Evolutionary conservation across 768 basidiomycete species (phyloP).

Genomic region (Strobilomyces dryophilus): DNA sequence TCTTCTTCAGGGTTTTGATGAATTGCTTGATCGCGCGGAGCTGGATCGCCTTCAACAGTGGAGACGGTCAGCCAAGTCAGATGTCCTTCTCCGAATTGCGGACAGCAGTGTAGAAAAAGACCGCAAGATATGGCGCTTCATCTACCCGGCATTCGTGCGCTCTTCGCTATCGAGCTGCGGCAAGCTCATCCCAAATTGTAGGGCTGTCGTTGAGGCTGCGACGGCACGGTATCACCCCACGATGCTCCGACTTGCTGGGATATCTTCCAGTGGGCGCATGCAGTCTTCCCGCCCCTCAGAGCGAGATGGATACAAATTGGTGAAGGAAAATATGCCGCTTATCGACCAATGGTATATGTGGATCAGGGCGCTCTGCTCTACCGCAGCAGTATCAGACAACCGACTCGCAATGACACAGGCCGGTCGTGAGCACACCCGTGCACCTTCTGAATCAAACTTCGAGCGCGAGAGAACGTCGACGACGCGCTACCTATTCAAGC

Average conservation of each 20-base stretch:
- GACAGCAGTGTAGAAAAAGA: slow-evolving; percentile 69
- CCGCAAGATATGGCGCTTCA: slow-evolving; percentile 67
- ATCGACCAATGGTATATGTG: slow-evolving; percentile 82
- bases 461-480: slow-evolving; percentile 82
- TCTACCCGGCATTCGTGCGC: slow-evolving; percentile 64
- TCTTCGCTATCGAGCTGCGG: slow-evolving; percentile 48
- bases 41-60: slow-evolving; percentile 62
- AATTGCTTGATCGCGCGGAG: slow-evolving; percentile 60
- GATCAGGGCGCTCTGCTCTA: slow-evolving; percentile 84
- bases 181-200: slow-evolving; percentile 45
- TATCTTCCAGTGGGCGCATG: slow-evolving; percentile 46
- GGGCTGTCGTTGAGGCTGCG: slow-evolving; percentile 65
- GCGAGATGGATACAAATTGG: slow-evolving; percentile 47
- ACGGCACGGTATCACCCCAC: slow-evolving; percentile 66
- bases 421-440: slow-evolving; percentile 65
- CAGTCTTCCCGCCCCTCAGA: slow-evolving; percentile 43
- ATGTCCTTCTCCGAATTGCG: slow-evolving; percentile 62
- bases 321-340: slow-evolving; percentile 53
- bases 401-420: slow-evolving; percentile 50
- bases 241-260: slow-evolving; percentile 70
- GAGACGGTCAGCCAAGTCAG: slow-evolving; percentile 51
- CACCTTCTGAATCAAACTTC: slow-evolving; percentile 67
- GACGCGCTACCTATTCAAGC: slow-evolving; percentile 77
- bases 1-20: slow-evolving; percentile 60
- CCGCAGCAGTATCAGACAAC: slow-evolving; percentile 62